phyloP scores from a whole-genome alignment of 2,329 filamentous ascomycete genomes.

The Ilyonectria robusta region DNA sequence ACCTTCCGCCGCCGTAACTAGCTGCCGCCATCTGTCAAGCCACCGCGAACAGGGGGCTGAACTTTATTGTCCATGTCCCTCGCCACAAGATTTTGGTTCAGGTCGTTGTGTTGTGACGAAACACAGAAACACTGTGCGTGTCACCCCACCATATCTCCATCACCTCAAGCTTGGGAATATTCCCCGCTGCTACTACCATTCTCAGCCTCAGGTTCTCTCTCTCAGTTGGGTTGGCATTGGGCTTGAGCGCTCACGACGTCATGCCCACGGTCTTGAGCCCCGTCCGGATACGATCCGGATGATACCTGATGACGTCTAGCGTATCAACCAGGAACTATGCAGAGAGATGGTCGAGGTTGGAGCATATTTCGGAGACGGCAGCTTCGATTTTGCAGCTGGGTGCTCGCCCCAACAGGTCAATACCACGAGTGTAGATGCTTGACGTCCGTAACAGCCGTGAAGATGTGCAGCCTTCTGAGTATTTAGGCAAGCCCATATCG shows the following conservation, averaged over 20 bases:
- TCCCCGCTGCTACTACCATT: neutral
- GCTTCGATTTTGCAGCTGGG: neutral
- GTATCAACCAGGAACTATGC: neutral
- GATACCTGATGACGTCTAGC: neutral
- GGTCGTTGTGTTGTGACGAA: neutral
- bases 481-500: neutral
- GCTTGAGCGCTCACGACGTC: neutral
- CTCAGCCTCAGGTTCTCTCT: neutral
- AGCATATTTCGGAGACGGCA: neutral
- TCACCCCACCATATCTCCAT: neutral
- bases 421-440: too few species aligned
- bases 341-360: neutral
- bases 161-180: neutral
- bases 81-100: neutral
- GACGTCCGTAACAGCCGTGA: neutral
- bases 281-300: too few species aligned
- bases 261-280: neutral
- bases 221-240: neutral
- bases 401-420: neutral
- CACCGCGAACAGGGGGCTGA: slow-evolving; percentile 12
- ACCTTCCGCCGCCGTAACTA: neutral
- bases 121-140: neutral
- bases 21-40: slow-evolving; percentile 3
- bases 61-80: slow-evolving; percentile 1
- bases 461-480: neutral